Conservation (phyloP, 2,329 filamentous ascomycete genomes). For the Penicillium sp. region DNA sequence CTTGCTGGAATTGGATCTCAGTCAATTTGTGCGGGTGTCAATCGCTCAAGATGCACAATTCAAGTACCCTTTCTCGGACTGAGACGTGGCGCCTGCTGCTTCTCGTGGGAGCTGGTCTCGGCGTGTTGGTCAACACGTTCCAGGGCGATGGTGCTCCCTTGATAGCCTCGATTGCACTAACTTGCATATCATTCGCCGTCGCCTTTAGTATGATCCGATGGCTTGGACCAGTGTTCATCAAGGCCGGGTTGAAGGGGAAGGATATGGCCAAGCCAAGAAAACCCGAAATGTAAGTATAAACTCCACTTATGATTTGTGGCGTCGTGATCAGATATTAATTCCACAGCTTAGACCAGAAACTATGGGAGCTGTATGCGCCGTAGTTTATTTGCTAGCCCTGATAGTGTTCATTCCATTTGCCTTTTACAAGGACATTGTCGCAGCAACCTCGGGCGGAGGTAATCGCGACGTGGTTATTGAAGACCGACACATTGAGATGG, state of each 20-base stretch:
- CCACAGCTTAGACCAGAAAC: constrained; percentile 68
- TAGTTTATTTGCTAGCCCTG: constrained; percentile 84
- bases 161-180: constrained; percentile 83
- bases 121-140: constrained; percentile 75
- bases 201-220: constrained; percentile 87
- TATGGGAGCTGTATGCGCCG: constrained; percentile 90
- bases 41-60: constrained; percentile 32
- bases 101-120: constrained; percentile 67
- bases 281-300: constrained; percentile 65
- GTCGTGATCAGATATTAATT: constrained; percentile 8
- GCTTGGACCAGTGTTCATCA: constrained; percentile 87
- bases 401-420: constrained; percentile 95
- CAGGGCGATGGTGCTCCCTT: constrained; percentile 84
- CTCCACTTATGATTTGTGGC: neutral
- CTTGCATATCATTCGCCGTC: constrained; percentile 76
- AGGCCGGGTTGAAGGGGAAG: constrained; percentile 81
- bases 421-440: constrained; percentile 97
- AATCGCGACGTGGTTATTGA: constrained; percentile 83
- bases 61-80: constrained; percentile 47
- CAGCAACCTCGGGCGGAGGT: constrained; percentile 87
- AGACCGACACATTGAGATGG: constrained; percentile 71
- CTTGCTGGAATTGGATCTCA: neutral
- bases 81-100: constrained; percentile 61
- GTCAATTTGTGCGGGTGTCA: neutral
- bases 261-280: constrained; percentile 79